Evolutionary conservation across 2,329 filamentous ascomycete genomes (phyloP), one percentile per base, ranked within the genome.

Genomic region (Xylaria sp.): DNA sequence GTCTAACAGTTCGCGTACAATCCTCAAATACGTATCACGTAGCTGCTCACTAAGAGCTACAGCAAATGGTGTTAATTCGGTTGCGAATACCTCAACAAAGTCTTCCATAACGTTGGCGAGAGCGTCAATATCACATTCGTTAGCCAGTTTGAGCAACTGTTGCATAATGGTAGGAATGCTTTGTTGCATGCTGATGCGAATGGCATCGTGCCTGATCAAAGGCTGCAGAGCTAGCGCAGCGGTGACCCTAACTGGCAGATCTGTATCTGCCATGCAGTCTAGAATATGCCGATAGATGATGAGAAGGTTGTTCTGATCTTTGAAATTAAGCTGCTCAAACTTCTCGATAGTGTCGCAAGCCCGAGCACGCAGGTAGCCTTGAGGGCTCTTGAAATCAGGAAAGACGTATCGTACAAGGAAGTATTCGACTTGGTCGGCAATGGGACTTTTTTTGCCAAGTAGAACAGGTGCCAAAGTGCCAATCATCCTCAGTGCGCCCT

Each of bases 131-230:
- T 99, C 95, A 61, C 96, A 95, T 78, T 99, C 95, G 74, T 99
- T 99, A 28, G 95, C 94, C 60, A 99, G 83, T 80, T 98, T 98
- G 57, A 99, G 84, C 14, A 99, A 85, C 78, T 99, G 94, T 79
- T 98, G 96, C 95, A 99, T 99, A 73, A 99, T 98, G 73, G 96
- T 96, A 15, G 95, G 94, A 69, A 99, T 99, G 76, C 94, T 97
- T 73, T 94, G 89, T 79, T 97, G 94, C 95, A 99, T 98, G 78
- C 92, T 95, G 42, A 89, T 90, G 60, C 94, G 90, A 73, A 99
- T 97, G 55, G 95, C 86, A 70, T 98, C 94, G 79, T 99, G 95
- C 67, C 95, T 87, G 74, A 99, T 99, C 42, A 99, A 86, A 43
- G 95, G 94, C 77, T 99, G 95, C 57, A 99, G 85, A 45, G 95